phyloP scores from a whole-genome alignment of 768 basidiomycete species.

The Fomitopsis pulvina region DNA sequence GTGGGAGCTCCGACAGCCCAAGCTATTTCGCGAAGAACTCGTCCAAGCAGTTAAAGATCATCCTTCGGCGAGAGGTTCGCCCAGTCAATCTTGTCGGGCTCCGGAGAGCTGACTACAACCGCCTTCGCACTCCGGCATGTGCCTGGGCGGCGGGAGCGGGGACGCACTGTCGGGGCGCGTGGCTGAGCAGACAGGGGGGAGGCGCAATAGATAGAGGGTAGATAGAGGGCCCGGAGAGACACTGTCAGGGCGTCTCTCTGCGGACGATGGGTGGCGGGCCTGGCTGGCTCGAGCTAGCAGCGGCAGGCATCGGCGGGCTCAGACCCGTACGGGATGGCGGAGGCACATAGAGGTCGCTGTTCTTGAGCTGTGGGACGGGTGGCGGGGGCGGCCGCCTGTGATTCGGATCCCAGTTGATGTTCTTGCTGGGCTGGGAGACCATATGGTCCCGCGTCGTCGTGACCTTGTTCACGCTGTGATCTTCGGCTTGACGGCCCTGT shows the following conservation, averaged over 20 bases:
- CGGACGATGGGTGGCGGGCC: slow-evolving; percentile 10
- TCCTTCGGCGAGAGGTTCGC: slow-evolving; percentile 53
- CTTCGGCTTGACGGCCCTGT: slow-evolving; percentile 56
- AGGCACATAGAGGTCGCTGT: slow-evolving; percentile 2
- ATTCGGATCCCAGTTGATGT: slow-evolving; percentile 58
- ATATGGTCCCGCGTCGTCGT: slow-evolving; percentile 51
- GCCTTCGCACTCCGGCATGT: slow-evolving; percentile 12
- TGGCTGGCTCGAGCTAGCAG: background rate
- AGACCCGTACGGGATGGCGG: background rate
- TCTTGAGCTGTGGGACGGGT: slow-evolving; percentile 6
- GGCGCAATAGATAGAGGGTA: no score
- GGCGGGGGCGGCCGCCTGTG: slow-evolving; percentile 41
- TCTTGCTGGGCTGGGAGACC: slow-evolving; percentile 49
- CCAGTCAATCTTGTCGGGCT: slow-evolving; percentile 50
- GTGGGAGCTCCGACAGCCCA: slow-evolving; percentile 13
- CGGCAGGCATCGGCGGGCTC: background rate
- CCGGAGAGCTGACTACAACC: background rate
- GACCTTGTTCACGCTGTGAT: slow-evolving; percentile 44
- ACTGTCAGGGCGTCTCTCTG: slow-evolving; percentile 6
- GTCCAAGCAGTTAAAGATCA: no score
- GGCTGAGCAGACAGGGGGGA: slow-evolving; percentile 2
- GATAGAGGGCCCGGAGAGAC: slow-evolving; percentile 4
- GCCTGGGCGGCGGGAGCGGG: slow-evolving; percentile 20
- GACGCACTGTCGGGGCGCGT: slow-evolving; percentile 13
- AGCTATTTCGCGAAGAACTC: slow-evolving; percentile 62